Evolutionary conservation across 495 filamentous ascomycete species (phyloP).

Genomic region (Lasiosphaeria ovina): DNA sequence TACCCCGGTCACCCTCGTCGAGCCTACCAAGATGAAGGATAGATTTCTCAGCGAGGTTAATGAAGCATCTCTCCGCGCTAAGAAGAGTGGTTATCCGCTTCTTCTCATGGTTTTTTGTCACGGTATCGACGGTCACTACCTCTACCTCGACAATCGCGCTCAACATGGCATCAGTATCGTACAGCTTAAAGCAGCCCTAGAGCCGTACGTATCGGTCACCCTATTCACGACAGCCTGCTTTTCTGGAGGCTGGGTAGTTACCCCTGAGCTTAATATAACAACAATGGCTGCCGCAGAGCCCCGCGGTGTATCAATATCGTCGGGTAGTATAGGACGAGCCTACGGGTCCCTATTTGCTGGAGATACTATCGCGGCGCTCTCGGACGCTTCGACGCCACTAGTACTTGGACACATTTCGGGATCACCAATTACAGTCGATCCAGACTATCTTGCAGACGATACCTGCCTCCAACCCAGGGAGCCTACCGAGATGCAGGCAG

Average conservation of each 20-base stretch:
- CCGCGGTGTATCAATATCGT: neutral
- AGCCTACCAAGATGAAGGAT: neutral
- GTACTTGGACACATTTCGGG: neutral
- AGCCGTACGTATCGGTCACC: neutral
- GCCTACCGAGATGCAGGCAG: neutral
- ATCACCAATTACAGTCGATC: no score
- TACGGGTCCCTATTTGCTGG: neutral
- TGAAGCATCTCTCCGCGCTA: neutral
- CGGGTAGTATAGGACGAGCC: neutral
- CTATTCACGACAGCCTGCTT: neutral
- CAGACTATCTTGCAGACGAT: neutral
- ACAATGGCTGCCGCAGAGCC: neutral
- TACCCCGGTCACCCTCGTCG: neutral
- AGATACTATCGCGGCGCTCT: neutral
- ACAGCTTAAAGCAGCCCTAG: neutral
- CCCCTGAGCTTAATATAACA: neutral
- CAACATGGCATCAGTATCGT: neutral
- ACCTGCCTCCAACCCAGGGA: neutral
- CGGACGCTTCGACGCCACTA: neutral
- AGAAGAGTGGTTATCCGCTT: neutral
- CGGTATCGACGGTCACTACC: neutral
- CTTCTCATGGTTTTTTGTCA: neutral
- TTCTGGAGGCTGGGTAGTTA: neutral
- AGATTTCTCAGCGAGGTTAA: neutral
- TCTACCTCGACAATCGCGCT: neutral